Evolutionary conservation across 78 protist species (phyloP).

Genomic region (Diacronema lutheri): DNA sequence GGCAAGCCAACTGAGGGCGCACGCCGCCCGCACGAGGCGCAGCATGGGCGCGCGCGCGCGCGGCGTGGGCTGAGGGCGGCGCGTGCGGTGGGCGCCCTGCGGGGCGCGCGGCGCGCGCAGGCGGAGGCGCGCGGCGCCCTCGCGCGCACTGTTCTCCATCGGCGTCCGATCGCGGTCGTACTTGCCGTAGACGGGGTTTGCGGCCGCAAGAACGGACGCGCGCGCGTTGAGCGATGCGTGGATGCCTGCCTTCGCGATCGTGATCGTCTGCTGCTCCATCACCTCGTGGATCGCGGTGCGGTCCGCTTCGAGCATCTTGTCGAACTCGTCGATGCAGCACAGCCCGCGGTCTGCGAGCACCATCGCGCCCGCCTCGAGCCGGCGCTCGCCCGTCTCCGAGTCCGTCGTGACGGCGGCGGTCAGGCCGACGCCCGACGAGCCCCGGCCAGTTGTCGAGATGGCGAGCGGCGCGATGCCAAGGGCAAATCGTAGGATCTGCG

Average conservation of each 20-base stretch:
- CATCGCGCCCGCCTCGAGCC: constrained; percentile 99
- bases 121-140: too few relatives aligned
- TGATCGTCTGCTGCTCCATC: constrained; percentile 99
- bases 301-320: constrained; percentile 81
- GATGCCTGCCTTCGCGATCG: constrained; percentile 99
- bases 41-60: too few relatives aligned
- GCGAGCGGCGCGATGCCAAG: constrained; percentile 92
- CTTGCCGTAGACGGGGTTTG: constrained; percentile 98
- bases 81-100: neutral
- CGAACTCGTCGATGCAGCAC: constrained; percentile 95
- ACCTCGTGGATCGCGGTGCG: constrained; percentile 15
- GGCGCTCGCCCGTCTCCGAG: constrained; percentile 90
- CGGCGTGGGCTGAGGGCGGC: neutral
- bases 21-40: too few relatives aligned
- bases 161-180: constrained; percentile 64
- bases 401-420: constrained; percentile 98
- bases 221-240: constrained; percentile 97
- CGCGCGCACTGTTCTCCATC: constrained; percentile 56
- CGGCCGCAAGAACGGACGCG: constrained; percentile 98
- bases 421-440: constrained; percentile 99
- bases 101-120: neutral
- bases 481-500: constrained; percentile 94
- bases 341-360: constrained; percentile 99
- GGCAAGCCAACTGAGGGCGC: constrained; percentile 87
- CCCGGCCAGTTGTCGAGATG: constrained; percentile 96